Evolutionary conservation across 2,329 filamentous ascomycete genomes (phyloP), one percentile per base, ranked within the genome.

Genomic region (Elsinoe perseae): DNA sequence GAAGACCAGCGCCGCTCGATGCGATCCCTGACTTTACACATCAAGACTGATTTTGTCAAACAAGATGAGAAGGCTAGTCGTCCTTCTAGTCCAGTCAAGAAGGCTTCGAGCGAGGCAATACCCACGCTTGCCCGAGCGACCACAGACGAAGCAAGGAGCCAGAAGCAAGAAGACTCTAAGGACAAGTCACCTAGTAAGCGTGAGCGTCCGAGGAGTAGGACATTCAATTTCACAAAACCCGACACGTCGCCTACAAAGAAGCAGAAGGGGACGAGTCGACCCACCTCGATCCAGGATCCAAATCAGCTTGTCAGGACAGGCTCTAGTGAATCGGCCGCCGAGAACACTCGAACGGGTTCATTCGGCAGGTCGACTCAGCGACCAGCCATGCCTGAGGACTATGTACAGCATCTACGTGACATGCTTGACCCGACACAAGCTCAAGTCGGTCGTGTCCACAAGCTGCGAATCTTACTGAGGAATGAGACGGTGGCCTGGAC

Each of bases 401-500:
- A 95, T 72, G 90, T 97, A 34, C 78, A 81, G 20, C 95, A 96
- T 68, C 74, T 96, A 63, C 81, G 82, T 64, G 91, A 89, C 70
- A 85, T 87, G 1, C 85, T 84, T 62, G 86, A 89, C 71, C 90
- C 90, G 0, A 82, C 93, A 64, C 76, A 84, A 36, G 85, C 96
- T 8, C 92, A 97, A 69, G 88, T 97, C n/a, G 90, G 91, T 43
- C 92, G 93, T 68, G 74, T 98, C 32, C 93, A 97, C 73, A 97
- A 97, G 72, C 79, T 98, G 44, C 83, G 92, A 12, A 79, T 96
- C 18, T 74, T 97, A 54, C 78, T 98, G 54, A 84, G 93, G 16
- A 97, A 97, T 66, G 93, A 98, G 74, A 95, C 92, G 0, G 89
- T 98, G 4, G 82, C 86, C 10, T 98, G 93, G 93, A 95, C 95